Evolutionary conservation across 306 rosid genomes (phyloP).

Genomic region (Alnus rubra): DNA sequence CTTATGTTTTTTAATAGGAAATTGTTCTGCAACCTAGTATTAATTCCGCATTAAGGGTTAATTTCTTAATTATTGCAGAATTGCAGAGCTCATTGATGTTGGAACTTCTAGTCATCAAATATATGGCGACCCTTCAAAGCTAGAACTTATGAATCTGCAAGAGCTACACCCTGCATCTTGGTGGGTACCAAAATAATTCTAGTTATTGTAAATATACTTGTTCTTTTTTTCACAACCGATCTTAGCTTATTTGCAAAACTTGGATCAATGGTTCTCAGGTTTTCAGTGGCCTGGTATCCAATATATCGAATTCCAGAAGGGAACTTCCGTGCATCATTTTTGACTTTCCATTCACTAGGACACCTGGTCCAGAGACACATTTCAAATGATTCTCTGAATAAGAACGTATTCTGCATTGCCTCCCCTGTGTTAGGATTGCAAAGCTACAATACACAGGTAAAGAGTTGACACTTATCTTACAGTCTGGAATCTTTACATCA

Average conservation of each 20-base stretch:
- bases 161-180: constrained; percentile 27
- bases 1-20: background rate
- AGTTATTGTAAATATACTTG: background rate
- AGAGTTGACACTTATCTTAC: background rate
- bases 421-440: constrained; percentile 27
- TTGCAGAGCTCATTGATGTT: constrained; percentile 14
- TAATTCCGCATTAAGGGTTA: background rate
- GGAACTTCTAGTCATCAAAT: constrained; percentile 13
- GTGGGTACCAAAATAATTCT: background rate
- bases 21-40: background rate
- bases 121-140: constrained; percentile 21
- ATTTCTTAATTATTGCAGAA: constrained; percentile 25
- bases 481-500: background rate
- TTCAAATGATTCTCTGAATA: constrained; percentile 3
- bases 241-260: background rate
- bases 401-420: background rate
- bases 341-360: constrained; percentile 33
- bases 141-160: constrained; percentile 11
- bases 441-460: constrained; percentile 23
- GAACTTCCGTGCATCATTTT: constrained; percentile 17
- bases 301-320: constrained; percentile 33
- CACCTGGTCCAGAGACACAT: constrained; percentile 17
- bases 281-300: constrained; percentile 33
- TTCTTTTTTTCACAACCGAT: background rate
- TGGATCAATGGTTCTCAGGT: constrained; percentile 15